Conservation (phyloP, 805 yeast species). For the Hanseniaspora nectarophila region DNA sequence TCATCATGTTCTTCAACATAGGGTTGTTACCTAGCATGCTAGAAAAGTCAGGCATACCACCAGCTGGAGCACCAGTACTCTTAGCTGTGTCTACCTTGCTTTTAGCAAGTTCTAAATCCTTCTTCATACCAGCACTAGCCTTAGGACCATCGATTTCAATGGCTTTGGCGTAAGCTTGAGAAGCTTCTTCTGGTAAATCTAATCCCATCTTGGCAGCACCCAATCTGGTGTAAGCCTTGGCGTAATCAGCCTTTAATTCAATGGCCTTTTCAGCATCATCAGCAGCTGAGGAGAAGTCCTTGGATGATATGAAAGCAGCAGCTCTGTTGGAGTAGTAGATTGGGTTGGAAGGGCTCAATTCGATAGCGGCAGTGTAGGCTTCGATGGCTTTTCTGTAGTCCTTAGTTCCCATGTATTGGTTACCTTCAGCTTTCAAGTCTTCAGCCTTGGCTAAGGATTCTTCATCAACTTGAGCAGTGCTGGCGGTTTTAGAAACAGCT, state of each 20-base stretch:
- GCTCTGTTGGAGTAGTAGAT: constrained; percentile 90
- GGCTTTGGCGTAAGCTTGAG: constrained; percentile 83
- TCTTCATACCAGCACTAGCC: constrained; percentile 79
- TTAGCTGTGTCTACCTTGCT: constrained; percentile 51
- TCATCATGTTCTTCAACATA: constrained; percentile 51
- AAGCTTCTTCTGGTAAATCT: constrained; percentile 80
- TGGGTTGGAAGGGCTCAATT: constrained; percentile 55
- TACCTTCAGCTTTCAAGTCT: constrained; percentile 71
- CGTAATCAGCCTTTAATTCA: constrained; percentile 60
- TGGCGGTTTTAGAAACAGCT: constrained; percentile 32
- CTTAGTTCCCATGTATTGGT: constrained; percentile 70
- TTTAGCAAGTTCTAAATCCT: constrained; percentile 89
- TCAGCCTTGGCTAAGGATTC: constrained; percentile 67
- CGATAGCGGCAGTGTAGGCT: constrained; percentile 72
- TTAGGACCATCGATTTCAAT: constrained; percentile 74
- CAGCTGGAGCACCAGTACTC: constrained; percentile 24
- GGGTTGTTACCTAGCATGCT: constrained; percentile 44
- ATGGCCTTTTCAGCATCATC: constrained; percentile 77
- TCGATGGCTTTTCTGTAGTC: constrained; percentile 61
- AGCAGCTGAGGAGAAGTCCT: constrained; percentile 64
- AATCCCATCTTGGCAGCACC: constrained; percentile 91
- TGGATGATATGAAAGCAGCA: constrained; percentile 79
- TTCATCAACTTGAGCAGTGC: constrained; percentile 34
- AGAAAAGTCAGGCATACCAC: constrained; percentile 69
- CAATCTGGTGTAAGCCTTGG: constrained; percentile 88